Evolutionary conservation across 2,329 filamentous ascomycete species (phyloP), one percentile per base, ranked within the genome.

Genomic region (Penicillium sp.): DNA sequence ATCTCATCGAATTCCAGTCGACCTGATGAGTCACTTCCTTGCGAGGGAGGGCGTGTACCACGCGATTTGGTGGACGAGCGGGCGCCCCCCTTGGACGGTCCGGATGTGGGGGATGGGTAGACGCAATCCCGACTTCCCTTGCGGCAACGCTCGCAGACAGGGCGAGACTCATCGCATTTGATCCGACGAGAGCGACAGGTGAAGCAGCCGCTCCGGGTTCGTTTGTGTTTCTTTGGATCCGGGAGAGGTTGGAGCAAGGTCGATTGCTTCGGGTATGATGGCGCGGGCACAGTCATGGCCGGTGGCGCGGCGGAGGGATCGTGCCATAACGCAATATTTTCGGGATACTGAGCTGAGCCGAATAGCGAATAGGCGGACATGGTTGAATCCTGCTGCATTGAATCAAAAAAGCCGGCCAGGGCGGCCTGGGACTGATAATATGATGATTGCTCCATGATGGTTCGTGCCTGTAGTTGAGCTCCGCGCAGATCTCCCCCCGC

Each of bases 171-270:
- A 72, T 98, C 95, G 74, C 95, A 99, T 90, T 88, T 98, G 51
- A 98, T 93, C 73, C 95, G 86, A 64, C 95, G 85, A 67, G 88
- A 88, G 57, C 95, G 85, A 75, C 95, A 99, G 47, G 93, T 98
- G 71, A 85, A 97, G 77, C 95, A 99, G 27, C 95, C 95, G 62
- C 92, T 97, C 66, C 95, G 84, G 44, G 95, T 98, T 65, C 95
- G 87, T 60, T 93, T 89, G 73, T 98, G 93, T 76, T 98, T 98
- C 65, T 96, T 89, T 69, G 90, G 88, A 60, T 96, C 90, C 27
- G 72, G 52, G 54, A 66, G 53, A 46, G 68, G 66, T 55, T 72
- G 72, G 24, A 73, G 58, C 37, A 68, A 54, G 22, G 72, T 66
- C 52, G 67, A 65, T 48, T 73, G 69, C 58, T 68, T 73, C 33